Evolutionary conservation across 2,329 filamentous ascomycete species (phyloP), one percentile per base, ranked within the genome.

Genomic region (Epichloe baconii): DNA sequence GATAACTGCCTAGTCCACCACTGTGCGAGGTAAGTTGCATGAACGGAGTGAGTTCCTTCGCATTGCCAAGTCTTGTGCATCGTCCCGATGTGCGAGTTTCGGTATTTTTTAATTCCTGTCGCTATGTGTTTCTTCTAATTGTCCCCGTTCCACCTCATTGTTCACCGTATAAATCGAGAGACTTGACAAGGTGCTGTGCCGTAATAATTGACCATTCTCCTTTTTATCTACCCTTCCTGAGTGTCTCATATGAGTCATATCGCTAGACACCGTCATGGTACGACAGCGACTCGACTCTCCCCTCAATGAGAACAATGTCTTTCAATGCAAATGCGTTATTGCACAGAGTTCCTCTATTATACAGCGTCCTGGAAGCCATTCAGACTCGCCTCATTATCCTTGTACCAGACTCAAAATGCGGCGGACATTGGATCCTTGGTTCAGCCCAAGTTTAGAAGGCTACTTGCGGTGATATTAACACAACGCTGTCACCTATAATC

Each of bases 401-500:
- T 14, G 15, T 19, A 7, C 23, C 17, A 17, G 41, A 38, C 12
- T 5, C 46, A 7, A 7, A 21, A 15, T 23, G 37, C 47, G 43
- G 40, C 8, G 3, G 40, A 17, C 31, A 34, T 46, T 59, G 43
- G 43, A 43, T 43, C 11, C 10, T 43, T 43, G 21, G 11, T 43
- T 14, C 17, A 17, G 4, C 37, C 44, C 49, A 47, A 35, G 21
- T 51, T 63, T 59, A 73, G 56, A 71, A 68, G 1, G 71, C 68
- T 42, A 67, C 74, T 58, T 80, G 77, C 14, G 82, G 82, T 50
- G 83, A 85, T 60, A 85, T 84, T 61, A 86, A 73, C 53, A 86
- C 81, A 50, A 87, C 83, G 53, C 83, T 86, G 61, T 86, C 83
- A 57, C 83, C 83, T 86, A 56, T 43, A 46, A 19, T 19, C 17